Conservation (phyloP, 805 yeast species). For the Pichia occidentalis region DNA sequence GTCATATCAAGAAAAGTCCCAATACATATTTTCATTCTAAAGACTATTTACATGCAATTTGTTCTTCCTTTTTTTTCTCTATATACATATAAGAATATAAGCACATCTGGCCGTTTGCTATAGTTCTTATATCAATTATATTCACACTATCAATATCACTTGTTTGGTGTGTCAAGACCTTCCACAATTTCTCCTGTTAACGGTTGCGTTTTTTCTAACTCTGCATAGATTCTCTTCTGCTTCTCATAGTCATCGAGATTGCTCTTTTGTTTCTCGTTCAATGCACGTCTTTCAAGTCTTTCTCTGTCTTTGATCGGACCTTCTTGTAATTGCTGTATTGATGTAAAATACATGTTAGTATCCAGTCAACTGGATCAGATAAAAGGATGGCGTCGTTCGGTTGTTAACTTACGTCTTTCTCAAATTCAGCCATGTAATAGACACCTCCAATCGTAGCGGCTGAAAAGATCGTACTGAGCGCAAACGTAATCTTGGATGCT, state of each 20-base stretch:
- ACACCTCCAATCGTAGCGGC: conserved; percentile 61
- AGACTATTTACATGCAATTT: no score
- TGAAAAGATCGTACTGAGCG: conserved; percentile 46
- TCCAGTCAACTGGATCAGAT: conserved; percentile 5
- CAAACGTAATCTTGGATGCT: conserved; percentile 72
- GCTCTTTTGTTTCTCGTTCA: conserved; percentile 36
- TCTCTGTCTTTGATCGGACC: conserved; percentile 84
- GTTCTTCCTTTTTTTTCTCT: no score
- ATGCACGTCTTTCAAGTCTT: conserved; percentile 43
- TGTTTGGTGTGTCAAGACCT: conserved; percentile 31
- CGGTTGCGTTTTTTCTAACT: conserved; percentile 58
- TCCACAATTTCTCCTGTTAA: conserved; percentile 45
- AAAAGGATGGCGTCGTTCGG: neutral
- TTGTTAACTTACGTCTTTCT: conserved; percentile 46
- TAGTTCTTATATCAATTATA: neutral
- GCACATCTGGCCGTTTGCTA: no score
- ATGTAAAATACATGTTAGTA: neutral
- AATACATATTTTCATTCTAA: no score
- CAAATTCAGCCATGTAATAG: conserved; percentile 61
- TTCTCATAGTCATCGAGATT: conserved; percentile 62
- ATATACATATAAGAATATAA: no score
- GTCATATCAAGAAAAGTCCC: no score
- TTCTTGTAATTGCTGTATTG: conserved; percentile 52
- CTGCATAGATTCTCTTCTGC: conserved; percentile 53
- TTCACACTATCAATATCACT: neutral